These are phyloP conservation scores for Pseudohyphozyma bogoriensis DNA, from an alignment of 768 basidiomycete genomes.

Conservation along the genomic window DNA sequence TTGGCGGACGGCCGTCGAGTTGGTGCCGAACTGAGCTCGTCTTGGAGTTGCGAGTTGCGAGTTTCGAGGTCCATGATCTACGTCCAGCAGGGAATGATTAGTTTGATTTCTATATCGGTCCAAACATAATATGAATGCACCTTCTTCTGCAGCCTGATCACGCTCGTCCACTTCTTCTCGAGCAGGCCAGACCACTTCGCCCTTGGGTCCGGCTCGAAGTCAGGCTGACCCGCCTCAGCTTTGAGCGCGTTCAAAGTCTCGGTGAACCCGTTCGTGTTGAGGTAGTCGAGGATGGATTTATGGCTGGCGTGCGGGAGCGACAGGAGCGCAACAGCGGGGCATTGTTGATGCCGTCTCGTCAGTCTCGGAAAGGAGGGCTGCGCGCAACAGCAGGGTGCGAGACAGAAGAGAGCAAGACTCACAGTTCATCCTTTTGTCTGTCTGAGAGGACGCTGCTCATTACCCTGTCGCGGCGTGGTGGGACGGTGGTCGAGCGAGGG, in stretches of 20 bases:
- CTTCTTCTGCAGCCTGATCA: conserved; percentile 92
- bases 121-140: too few relatives aligned
- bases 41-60: conserved; percentile 60
- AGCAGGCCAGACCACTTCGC: conserved; percentile 75
- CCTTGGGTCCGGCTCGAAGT: conserved; percentile 73
- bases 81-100: too few relatives aligned
- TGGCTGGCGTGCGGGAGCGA: conserved; percentile 28
- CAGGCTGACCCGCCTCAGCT: conserved; percentile 35
- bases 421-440: conserved; percentile 31
- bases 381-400: background rate
- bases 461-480: background rate
- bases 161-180: conserved; percentile 97
- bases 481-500: background rate
- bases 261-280: conserved; percentile 33
- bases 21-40: conserved; percentile 55
- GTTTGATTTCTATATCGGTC: too few relatives aligned
- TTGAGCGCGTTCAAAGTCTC: conserved; percentile 31
- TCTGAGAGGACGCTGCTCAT: conserved; percentile 21
- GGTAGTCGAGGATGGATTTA: conserved; percentile 40
- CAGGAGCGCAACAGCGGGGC: too few relatives aligned
- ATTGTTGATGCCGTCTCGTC: background rate
- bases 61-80: conserved; percentile 94
- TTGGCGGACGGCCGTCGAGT: conserved; percentile 43
- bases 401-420: background rate
- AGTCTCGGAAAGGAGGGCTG: too few relatives aligned